phyloP scores from a whole-genome alignment of 331 rosid species.

The Prunus yedoensis region DNA sequence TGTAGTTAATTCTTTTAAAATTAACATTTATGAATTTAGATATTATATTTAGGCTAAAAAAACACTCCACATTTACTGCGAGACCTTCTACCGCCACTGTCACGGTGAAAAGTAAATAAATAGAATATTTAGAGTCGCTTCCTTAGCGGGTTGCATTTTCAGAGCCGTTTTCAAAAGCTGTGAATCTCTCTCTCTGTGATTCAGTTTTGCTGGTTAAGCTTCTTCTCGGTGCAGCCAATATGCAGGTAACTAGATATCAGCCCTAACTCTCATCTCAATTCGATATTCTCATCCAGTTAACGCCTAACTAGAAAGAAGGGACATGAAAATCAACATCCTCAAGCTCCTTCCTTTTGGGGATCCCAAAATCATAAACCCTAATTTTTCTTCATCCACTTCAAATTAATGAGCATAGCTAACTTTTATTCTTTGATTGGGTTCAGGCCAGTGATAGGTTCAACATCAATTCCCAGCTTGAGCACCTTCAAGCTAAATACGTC shows the following conservation, averaged over 20 bases:
- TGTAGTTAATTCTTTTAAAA: too few species aligned
- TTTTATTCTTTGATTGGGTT: slow-evolving; percentile 4
- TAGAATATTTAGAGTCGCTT: not conserved
- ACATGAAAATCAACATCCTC: not conserved
- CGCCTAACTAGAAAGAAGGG: not conserved
- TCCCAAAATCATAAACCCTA: not conserved
- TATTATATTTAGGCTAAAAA: too few species aligned
- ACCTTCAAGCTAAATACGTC: slow-evolving; percentile 91
- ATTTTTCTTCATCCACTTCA: not conserved
- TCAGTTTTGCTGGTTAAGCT: not conserved
- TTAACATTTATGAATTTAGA: too few species aligned
- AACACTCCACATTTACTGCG: too few species aligned
- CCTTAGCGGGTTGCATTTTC: not conserved
- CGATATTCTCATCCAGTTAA: not conserved
- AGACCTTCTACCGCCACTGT: not conserved
- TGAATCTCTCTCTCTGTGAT: not conserved
- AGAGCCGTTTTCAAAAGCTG: not conserved
- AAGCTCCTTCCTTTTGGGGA: not conserved
- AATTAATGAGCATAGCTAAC: not conserved
- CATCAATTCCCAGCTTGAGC: slow-evolving; percentile 96
- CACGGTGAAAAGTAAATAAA: not conserved
- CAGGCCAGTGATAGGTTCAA: slow-evolving; percentile 97
- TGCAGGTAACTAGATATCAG: slow-evolving; percentile 25
- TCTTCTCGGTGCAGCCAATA: slow-evolving; percentile 12
- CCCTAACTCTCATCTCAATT: not conserved